Conservation (phyloP, 164 flowering plant genomes). For the Umbilicus rupestris region DNA sequence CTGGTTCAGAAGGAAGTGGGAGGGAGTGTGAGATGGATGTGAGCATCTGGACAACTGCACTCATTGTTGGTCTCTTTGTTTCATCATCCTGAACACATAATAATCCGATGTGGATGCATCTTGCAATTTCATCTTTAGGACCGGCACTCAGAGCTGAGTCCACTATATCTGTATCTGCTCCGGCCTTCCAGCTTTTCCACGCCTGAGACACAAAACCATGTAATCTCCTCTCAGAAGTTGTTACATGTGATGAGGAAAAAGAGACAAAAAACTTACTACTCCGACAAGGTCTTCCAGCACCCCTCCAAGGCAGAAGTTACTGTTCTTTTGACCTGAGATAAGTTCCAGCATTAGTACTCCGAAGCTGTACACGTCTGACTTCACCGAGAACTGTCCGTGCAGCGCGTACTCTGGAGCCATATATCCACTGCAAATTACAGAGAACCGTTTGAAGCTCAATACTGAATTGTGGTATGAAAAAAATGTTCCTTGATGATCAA, state of each 20-base stretch:
- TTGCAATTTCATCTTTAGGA: constrained; percentile 15
- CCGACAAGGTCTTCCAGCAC: constrained; percentile 2
- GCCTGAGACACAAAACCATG: constrained; percentile 14
- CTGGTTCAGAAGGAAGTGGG: constrained; percentile 20
- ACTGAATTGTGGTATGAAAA: neutral
- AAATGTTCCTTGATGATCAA: neutral
- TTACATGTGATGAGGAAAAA: neutral
- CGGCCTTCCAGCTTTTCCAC: constrained; percentile 25
- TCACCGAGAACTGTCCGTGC: constrained; percentile 5
- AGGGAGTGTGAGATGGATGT: constrained; percentile 16
- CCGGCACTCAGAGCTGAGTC: constrained; percentile 14
- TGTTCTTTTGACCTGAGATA: neutral
- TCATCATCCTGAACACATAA: constrained; percentile 27
- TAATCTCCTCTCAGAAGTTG: neutral
- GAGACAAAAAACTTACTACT: neutral
- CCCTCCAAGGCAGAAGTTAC: constrained; percentile 6
- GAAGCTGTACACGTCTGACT: constrained; percentile 5
- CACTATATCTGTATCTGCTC: constrained; percentile 14
- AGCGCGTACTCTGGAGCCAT: constrained; percentile 6
- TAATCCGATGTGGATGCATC: constrained; percentile 27
- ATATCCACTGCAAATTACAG: neutral
- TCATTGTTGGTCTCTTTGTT: constrained; percentile 26
- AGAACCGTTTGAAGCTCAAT: neutral
- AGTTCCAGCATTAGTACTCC: constrained; percentile 1
- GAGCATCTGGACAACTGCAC: constrained; percentile 22